These are phyloP conservation scores for Artomyces pyxidatus DNA, from an alignment of 768 basidiomycete species.

Conservation along the genomic window DNA sequence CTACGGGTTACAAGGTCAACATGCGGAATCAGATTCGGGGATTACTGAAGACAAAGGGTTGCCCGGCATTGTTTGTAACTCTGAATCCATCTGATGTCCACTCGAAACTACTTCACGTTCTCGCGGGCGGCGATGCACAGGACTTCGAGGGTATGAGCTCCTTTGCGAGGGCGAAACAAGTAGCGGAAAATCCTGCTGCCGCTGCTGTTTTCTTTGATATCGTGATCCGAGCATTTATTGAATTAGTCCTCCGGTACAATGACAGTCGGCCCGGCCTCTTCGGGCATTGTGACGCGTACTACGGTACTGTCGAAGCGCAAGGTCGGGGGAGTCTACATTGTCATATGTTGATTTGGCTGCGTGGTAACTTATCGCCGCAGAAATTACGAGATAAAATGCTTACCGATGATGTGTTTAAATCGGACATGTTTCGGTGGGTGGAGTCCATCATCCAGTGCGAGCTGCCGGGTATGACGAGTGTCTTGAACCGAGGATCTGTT, in stretches of 20 bases:
- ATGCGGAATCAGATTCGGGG: background rate
- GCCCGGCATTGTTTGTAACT: background rate
- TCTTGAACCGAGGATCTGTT: background rate
- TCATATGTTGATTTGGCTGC: constrained; percentile 33
- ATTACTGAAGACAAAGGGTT: background rate
- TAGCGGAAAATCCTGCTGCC: constrained; percentile 33
- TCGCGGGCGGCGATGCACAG: constrained; percentile 30
- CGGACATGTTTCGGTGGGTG: constrained; percentile 17
- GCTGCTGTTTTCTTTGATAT: constrained; percentile 36
- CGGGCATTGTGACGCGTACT: constrained; percentile 27
- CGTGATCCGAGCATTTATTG: constrained; percentile 31
- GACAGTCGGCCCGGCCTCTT: constrained; percentile 23
- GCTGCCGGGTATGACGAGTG: background rate
- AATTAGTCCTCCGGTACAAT: constrained; percentile 11
- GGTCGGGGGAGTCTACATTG: constrained; percentile 32
- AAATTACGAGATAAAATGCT: background rate
- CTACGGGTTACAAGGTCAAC: background rate
- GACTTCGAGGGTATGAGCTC: constrained; percentile 25
- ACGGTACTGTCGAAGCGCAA: constrained; percentile 34
- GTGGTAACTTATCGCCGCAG: constrained; percentile 13
- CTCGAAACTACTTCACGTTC: constrained; percentile 33
- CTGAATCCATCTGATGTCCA: constrained; percentile 34
- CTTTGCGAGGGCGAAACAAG: constrained; percentile 26
- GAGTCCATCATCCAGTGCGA: constrained; percentile 19
- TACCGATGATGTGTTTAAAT: constrained; percentile 15